These are phyloP conservation scores for Plectosphaerella sp. DNA, from an alignment of 2,329 filamentous ascomycete genomes.

Conservation along the genomic window DNA sequence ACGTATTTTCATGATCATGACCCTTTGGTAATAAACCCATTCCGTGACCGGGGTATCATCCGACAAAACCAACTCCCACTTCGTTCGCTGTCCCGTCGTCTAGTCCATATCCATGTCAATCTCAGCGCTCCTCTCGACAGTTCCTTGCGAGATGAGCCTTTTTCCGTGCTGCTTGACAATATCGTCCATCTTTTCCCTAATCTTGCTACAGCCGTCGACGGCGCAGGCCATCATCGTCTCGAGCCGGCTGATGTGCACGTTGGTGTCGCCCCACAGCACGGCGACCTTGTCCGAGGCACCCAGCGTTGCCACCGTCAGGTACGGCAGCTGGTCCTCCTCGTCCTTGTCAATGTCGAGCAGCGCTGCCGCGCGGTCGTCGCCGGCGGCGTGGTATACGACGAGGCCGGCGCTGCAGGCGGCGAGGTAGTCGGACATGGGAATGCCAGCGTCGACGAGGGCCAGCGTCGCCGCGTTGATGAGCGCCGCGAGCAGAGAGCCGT, in stretches of 20 bases:
- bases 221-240: slow-evolving; percentile 93
- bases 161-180: slow-evolving; percentile 70
- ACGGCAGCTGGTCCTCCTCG: slow-evolving; percentile 85
- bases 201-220: slow-evolving; percentile 85
- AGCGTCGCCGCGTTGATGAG: slow-evolving; percentile 89
- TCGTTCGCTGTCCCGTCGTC: slow-evolving; percentile 10
- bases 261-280: slow-evolving; percentile 80
- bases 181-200: slow-evolving; percentile 74
- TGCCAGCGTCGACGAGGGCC: slow-evolving; percentile 87
- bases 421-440: slow-evolving; percentile 92
- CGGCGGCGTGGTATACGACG: slow-evolving; percentile 60
- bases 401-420: slow-evolving; percentile 84
- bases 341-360: slow-evolving; percentile 73
- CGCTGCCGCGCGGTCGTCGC: slow-evolving; percentile 69
- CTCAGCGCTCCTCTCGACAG: slow-evolving; percentile 41
- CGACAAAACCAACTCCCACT: background rate
- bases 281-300: slow-evolving; percentile 71
- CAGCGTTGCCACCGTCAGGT: slow-evolving; percentile 78
- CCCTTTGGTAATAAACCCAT: background rate
- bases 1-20: background rate
- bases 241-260: slow-evolving; percentile 74
- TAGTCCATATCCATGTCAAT: slow-evolving; percentile 49
- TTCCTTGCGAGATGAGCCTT: slow-evolving; percentile 56
- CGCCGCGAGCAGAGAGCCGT: slow-evolving; percentile 84
- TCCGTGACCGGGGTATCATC: background rate